Conservation (phyloP, 2,329 filamentous ascomycete genomes). For the Proliferodiscus dingleyae region DNA sequence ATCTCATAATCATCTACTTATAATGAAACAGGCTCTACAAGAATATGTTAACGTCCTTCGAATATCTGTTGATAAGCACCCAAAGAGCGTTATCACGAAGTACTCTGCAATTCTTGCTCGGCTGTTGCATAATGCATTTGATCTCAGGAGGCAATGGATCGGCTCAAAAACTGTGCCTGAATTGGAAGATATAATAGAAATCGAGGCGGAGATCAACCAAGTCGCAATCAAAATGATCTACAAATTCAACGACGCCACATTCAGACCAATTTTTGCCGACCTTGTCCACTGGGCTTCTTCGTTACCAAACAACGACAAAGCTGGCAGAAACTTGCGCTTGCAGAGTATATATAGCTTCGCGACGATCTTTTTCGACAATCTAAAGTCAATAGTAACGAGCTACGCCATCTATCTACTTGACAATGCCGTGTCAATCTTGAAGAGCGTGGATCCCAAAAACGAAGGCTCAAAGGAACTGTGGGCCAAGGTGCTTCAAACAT, state of each 20-base stretch:
- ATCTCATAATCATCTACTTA: slow-evolving; percentile 8
- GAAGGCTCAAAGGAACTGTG: slow-evolving; percentile 57
- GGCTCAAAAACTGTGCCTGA: slow-evolving; percentile 38
- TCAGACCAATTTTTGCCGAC: slow-evolving; percentile 83
- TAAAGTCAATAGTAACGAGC: slow-evolving; percentile 91
- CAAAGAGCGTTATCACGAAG: slow-evolving; percentile 74
- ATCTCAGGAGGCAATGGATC: slow-evolving; percentile 57
- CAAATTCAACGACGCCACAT: slow-evolving; percentile 91
- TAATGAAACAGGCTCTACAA: slow-evolving; percentile 48
- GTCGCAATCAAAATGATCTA: slow-evolving; percentile 85
- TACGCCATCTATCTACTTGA: slow-evolving; percentile 85
- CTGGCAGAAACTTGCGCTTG: slow-evolving; percentile 56
- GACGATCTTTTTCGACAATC: slow-evolving; percentile 70
- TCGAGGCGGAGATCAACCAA: slow-evolving; percentile 64
- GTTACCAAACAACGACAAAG: slow-evolving; percentile 56
- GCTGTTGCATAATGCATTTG: slow-evolving; percentile 55
- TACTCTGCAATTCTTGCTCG: slow-evolving; percentile 65
- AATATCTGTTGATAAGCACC: slow-evolving; percentile 67
- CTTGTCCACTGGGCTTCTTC: slow-evolving; percentile 76
- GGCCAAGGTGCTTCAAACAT: slow-evolving; percentile 63
- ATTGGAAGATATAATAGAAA: slow-evolving; percentile 46
- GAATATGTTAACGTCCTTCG: slow-evolving; percentile 69
- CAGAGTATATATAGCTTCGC: slow-evolving; percentile 81
- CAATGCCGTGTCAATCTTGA: slow-evolving; percentile 61
- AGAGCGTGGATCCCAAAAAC: slow-evolving; percentile 38